Conservation (phyloP, 768 basidiomycete species). For the Asterophora parasitica region DNA sequence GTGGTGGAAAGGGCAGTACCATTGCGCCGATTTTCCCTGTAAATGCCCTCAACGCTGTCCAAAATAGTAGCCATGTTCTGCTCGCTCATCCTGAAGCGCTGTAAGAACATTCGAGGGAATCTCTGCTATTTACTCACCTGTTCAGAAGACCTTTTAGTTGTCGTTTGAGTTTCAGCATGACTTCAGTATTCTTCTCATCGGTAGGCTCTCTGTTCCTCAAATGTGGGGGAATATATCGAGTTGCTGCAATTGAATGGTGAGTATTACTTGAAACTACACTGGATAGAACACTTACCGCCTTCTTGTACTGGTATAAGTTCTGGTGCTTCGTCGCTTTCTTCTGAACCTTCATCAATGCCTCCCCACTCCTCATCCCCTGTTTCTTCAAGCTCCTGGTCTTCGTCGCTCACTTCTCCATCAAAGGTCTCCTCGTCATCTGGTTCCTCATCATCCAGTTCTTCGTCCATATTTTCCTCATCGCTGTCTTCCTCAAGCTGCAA, state of each 20-base stretch:
- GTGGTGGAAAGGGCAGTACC: constrained; percentile 39
- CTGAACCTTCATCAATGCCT: constrained; percentile 26
- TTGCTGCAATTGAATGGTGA: constrained; percentile 15
- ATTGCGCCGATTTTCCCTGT: constrained; percentile 71
- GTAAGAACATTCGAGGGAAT: neutral
- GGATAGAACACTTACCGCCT: constrained; percentile 2
- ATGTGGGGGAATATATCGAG: constrained; percentile 80
- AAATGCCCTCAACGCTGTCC: constrained; percentile 68
- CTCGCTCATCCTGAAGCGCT: constrained; percentile 72
- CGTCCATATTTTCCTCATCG: neutral
- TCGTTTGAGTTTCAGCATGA: constrained; percentile 54
- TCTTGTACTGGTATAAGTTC: constrained; percentile 1
- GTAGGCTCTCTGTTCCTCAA: constrained; percentile 40
- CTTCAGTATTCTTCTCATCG: constrained; percentile 31
- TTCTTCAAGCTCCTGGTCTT: constrained; percentile 5
- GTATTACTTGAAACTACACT: neutral
- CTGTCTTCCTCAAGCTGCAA: neutral
- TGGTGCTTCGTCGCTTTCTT: constrained; percentile 9
- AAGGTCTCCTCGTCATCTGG: neutral
- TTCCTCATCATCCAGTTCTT: constrained; percentile 7
- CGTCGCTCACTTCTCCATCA: neutral
- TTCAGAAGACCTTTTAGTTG: constrained; percentile 88
- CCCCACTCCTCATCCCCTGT: constrained; percentile 32
- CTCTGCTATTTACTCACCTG: constrained; percentile 40
- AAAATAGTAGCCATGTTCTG: constrained; percentile 79